Conservation (phyloP, 148 eudicot species). For the Diospyros kaki region DNA sequence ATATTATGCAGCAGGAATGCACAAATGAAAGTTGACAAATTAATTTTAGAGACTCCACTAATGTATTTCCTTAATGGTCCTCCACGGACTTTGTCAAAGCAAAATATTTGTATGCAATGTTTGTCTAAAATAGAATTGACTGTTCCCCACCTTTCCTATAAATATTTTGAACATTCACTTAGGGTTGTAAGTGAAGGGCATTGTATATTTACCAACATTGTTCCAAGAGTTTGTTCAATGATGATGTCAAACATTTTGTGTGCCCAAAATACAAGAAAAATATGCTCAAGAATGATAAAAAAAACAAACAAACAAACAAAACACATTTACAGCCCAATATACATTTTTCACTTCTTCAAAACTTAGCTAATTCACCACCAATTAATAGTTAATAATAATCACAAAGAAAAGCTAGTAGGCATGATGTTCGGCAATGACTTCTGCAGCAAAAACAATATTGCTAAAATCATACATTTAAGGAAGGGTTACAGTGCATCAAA, state of each 20-base stretch:
- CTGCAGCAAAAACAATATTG: neutral
- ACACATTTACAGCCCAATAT: neutral
- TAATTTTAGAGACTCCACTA: too few species aligned
- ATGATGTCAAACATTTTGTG: neutral
- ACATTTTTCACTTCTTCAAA: neutral
- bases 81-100: neutral
- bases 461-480: neutral
- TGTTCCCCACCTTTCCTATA: neutral
- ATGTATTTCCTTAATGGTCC: too few species aligned
- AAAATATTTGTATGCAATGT: neutral
- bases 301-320: too few species aligned
- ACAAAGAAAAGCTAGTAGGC: neutral
- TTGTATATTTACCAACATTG: neutral
- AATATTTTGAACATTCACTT: neutral
- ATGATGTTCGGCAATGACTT: slow-evolving; percentile 1
- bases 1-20: too few species aligned
- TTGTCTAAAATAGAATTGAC: neutral
- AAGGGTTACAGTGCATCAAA: neutral
- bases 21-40: too few species aligned
- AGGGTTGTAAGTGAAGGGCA: neutral
- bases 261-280: neutral
- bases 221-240: neutral
- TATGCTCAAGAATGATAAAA: neutral
- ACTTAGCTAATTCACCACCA: neutral
- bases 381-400: neutral